These are phyloP conservation scores for Astragalus membranaceus DNA, from an alignment of 306 rosid genomes.

Conservation along the genomic window DNA sequence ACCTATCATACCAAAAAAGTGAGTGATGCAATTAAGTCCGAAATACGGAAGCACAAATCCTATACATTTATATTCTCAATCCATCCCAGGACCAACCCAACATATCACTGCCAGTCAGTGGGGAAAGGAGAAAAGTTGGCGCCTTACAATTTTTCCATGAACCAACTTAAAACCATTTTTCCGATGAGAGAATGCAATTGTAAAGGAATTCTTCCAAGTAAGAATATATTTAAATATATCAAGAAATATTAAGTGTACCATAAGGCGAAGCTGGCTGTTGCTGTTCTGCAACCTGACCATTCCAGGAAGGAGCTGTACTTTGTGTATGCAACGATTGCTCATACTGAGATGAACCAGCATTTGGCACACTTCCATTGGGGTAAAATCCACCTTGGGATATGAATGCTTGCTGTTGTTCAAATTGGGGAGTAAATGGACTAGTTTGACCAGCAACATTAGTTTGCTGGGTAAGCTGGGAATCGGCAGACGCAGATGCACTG, in stretches of 20 bases:
- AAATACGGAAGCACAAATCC: slow-evolving; percentile 3
- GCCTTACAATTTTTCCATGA: not conserved
- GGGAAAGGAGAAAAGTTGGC: not conserved
- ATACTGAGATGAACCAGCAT: slow-evolving; percentile 51
- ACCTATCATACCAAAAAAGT: slow-evolving; percentile 37
- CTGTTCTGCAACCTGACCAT: slow-evolving; percentile 64
- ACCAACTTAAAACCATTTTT: not conserved
- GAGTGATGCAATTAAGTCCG: not conserved
- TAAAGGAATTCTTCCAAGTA: slow-evolving; percentile 8
- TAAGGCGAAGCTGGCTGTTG: slow-evolving; percentile 53
- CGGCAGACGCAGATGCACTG: slow-evolving; percentile 38
- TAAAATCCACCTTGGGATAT: slow-evolving; percentile 58
- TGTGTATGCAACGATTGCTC: slow-evolving; percentile 55
- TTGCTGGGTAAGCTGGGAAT: slow-evolving; percentile 39
- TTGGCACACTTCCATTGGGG: slow-evolving; percentile 52
- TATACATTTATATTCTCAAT: slow-evolving; percentile 14
- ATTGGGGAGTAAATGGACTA: slow-evolving; percentile 36
- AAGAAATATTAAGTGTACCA: slow-evolving; percentile 38
- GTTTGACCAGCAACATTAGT: slow-evolving; percentile 44
- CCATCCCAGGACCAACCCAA: slow-evolving; percentile 6
- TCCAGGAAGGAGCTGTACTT: slow-evolving; percentile 68
- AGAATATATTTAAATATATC: not conserved
- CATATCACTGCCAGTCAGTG: not conserved
- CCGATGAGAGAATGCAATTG: slow-evolving; percentile 22
- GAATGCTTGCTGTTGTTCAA: slow-evolving; percentile 49